Conservation (phyloP, 768 basidiomycete species). For the Gymnopilus junonius region DNA sequence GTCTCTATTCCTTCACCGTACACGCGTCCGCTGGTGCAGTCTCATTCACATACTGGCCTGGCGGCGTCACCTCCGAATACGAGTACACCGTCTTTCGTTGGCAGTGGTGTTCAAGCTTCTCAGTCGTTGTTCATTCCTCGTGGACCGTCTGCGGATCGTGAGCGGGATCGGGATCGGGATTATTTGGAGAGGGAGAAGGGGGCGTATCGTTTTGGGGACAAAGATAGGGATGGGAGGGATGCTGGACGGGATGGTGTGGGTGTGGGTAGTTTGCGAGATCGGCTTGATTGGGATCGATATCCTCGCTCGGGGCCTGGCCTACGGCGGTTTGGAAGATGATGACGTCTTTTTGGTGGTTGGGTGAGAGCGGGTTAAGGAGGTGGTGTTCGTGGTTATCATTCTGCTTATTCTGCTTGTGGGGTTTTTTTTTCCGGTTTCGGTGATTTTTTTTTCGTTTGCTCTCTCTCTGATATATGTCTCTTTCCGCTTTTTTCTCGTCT, state of each 20-base stretch:
- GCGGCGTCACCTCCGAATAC: not conserved
- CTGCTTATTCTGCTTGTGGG: too few relatives aligned
- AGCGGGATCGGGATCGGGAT: constrained; percentile 46
- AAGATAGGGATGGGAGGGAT: not conserved
- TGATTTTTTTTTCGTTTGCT: too few relatives aligned
- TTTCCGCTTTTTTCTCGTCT: too few relatives aligned
- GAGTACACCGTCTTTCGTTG: not conserved
- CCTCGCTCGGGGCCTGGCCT: not conserved
- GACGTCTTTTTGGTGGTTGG: not conserved
- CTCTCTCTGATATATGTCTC: too few relatives aligned
- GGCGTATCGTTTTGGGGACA: not conserved
- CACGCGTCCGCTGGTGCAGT: not conserved
- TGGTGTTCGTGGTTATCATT: not conserved
- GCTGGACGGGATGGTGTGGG: not conserved
- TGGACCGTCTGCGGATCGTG: constrained; percentile 57
- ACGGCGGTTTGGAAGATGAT: not conserved
- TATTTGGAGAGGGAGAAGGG: not conserved
- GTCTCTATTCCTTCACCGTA: not conserved
- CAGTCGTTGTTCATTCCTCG: constrained; percentile 45
- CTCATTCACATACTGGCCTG: not conserved
- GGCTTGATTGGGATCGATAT: not conserved
- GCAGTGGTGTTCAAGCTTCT: not conserved
- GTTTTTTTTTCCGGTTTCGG: too few relatives aligned
- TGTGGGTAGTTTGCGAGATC: not conserved
- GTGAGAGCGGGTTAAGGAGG: too few relatives aligned